These are phyloP conservation scores for Tricholoma terreum DNA, from an alignment of 768 basidiomycete genomes.

Conservation along the genomic window DNA sequence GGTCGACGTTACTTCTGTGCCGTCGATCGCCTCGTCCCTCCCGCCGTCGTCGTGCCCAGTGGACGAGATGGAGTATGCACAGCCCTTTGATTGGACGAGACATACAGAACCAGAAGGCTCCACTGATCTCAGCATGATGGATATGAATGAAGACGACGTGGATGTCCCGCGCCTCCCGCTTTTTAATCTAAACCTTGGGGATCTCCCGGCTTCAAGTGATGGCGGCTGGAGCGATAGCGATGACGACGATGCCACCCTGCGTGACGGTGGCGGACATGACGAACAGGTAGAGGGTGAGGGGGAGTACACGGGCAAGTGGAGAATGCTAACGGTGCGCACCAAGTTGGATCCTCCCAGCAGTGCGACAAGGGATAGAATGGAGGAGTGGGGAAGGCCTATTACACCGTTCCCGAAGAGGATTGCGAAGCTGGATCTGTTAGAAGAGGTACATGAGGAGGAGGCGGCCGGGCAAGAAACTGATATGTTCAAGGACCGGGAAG, in stretches of 20 bases:
- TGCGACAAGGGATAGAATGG: slow-evolving; percentile 44
- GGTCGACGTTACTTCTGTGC: slow-evolving; percentile 11
- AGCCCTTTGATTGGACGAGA: slow-evolving; percentile 21
- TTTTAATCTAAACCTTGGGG: slow-evolving; percentile 23
- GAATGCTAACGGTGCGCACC: slow-evolving; percentile 51
- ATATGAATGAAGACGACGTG: slow-evolving; percentile 24
- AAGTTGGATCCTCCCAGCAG: slow-evolving; percentile 67
- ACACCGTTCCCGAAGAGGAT: slow-evolving; percentile 56
- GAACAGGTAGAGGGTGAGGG: slow-evolving; percentile 42
- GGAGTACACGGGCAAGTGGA: slow-evolving; percentile 69
- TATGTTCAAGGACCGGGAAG: slow-evolving; percentile 23
- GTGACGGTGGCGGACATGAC: not conserved
- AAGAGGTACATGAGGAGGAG: slow-evolving; percentile 15
- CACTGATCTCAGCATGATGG: slow-evolving; percentile 25
- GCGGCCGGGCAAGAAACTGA: slow-evolving; percentile 20
- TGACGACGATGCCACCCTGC: slow-evolving; percentile 19
- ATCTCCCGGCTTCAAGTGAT: slow-evolving; percentile 19
- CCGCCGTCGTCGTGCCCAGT: slow-evolving; percentile 18
- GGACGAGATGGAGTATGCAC: slow-evolving; percentile 5
- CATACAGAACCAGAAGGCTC: slow-evolving; percentile 12
- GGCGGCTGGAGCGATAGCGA: slow-evolving; percentile 38
- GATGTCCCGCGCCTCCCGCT: slow-evolving; percentile 25
- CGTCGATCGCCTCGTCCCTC: slow-evolving; percentile 6
- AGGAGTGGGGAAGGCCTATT: slow-evolving; percentile 65
- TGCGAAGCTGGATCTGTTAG: slow-evolving; percentile 17